Evolutionary conservation across 371 early-diverging fungal genomes (phyloP), one percentile per base, ranked within the genome.

Genomic region (Funneliformis caledonium): DNA sequence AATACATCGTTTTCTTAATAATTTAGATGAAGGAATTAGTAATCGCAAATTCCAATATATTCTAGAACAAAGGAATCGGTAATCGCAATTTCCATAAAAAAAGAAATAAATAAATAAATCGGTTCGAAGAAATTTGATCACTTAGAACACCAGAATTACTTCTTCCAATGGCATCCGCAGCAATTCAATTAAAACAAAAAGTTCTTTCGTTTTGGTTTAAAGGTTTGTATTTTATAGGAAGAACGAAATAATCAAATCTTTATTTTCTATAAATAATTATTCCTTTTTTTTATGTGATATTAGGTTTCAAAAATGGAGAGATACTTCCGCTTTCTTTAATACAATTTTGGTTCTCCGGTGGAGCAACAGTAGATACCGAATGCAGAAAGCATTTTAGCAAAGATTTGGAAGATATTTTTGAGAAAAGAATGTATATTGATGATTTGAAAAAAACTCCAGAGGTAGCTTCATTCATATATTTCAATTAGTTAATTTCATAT

Each of bases 201-300:
- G 16, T 75, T 50, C 52, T 33, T 33, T 59, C 75, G 31, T 75
- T 75, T 60, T 75, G 75, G 75, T 75, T 75, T 26, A 75, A 75
- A 37, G 75, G 75, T 75, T 56, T 22, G n/a, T 42, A 70, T 70
- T 70, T 70, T 70, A 67, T 67, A 31, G 12, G 67, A 67, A 67
- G 22, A 67, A 67, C 33, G 2, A 12, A 11, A 72, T 16, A 48
- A 33, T 52, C 2, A 52, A 73, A 22, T 52, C 2, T 73, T 19
- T 42, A 16, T 47, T 12, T n/a, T 73, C 12, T 33, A 70, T 70
- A 26, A 26, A 26, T n/a, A 62, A 11, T 72, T 9, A 7, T 7
- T 26, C 33, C 5, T 72, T 19, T 45, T 4, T 48, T n/a, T 2
- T 72, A 14, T 5, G 10, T 42, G 19, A 19, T 48, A 6, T 47